A percentile compares a stretch with the other conserved stretches of the same genome.
These are phyloP conservation scores for Brassica nigra DNA, from an alignment of 345 rosid species.

Conservation along the genomic window DNA sequence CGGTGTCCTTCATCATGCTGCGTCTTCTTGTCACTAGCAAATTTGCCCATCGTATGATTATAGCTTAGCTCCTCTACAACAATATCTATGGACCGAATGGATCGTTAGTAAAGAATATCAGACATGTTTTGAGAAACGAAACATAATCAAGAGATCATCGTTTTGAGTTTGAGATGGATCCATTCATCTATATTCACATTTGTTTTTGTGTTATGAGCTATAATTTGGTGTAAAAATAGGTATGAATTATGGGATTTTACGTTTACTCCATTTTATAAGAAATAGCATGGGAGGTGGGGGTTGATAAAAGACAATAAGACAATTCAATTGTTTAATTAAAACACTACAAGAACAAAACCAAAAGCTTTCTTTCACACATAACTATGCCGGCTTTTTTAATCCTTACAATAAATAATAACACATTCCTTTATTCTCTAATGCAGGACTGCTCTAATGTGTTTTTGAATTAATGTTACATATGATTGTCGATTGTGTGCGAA, in stretches of 20 bases:
- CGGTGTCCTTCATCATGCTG: constrained; percentile 31
- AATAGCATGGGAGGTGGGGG: constrained; percentile 18
- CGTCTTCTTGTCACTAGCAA: constrained; percentile 18
- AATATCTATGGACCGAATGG: constrained; percentile 1
- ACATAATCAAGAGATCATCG: constrained; percentile 21
- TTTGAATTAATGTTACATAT: neutral
- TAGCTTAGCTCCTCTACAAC: constrained; percentile 7
- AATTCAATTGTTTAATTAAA: constrained; percentile 31
- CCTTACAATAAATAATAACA: neutral
- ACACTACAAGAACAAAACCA: constrained; percentile 37
- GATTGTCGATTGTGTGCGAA: constrained; percentile 3
- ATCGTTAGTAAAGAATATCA: constrained; percentile 10
- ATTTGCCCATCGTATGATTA: constrained; percentile 1
- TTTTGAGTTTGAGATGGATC: constrained; percentile 11
- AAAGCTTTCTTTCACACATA: constrained; percentile 35
- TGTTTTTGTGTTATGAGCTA: neutral
- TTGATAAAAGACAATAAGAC: constrained; percentile 35
- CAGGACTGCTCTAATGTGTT: neutral
- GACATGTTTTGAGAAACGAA: constrained; percentile 1
- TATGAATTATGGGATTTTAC: neutral
- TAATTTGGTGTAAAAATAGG: constrained; percentile 15
- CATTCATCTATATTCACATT: neutral
- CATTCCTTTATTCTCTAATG: neutral
- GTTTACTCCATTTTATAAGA: neutral
- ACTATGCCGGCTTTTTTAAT: constrained; percentile 31